phyloP scores from a whole-genome alignment of 495 filamentous ascomycete species.

The Acidomyces sp. region DNA sequence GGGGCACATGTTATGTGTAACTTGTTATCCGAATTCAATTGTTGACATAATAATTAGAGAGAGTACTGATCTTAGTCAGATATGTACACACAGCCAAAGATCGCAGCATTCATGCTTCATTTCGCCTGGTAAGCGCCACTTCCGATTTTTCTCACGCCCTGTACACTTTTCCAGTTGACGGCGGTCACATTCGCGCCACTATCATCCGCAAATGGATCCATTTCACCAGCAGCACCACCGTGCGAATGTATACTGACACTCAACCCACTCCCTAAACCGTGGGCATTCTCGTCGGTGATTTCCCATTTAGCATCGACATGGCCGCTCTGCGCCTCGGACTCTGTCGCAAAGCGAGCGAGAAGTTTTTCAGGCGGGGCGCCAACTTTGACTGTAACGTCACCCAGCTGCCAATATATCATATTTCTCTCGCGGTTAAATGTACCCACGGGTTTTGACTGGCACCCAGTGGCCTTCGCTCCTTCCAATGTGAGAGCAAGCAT shows the following conservation, averaged over 20 bases:
- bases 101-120: conserved; percentile 6
- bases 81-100: no score
- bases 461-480: conserved; percentile 43
- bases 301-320: conserved; percentile 76
- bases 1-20: no score
- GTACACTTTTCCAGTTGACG: conserved; percentile 59
- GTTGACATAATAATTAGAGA: no score
- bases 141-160: conserved; percentile 55
- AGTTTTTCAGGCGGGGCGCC: conserved; percentile 45
- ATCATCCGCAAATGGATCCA: conserved; percentile 59
- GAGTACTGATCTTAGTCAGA: no score
- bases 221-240: conserved; percentile 27
- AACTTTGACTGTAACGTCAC: conserved; percentile 57
- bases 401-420: conserved; percentile 79
- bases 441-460: conserved; percentile 61
- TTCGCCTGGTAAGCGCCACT: conserved; percentile 56
- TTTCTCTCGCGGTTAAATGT: conserved; percentile 77
- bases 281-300: conserved; percentile 40
- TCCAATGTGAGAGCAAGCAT: conserved; percentile 72
- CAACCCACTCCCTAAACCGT: conserved; percentile 42
- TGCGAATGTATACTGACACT: conserved; percentile 36
- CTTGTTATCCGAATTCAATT: no score
- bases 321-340: conserved; percentile 59
- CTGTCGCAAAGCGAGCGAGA: conserved; percentile 69
- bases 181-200: conserved; percentile 25